Conservation (phyloP, 169 alveolate species). For the Eimeria zaria region DNA sequence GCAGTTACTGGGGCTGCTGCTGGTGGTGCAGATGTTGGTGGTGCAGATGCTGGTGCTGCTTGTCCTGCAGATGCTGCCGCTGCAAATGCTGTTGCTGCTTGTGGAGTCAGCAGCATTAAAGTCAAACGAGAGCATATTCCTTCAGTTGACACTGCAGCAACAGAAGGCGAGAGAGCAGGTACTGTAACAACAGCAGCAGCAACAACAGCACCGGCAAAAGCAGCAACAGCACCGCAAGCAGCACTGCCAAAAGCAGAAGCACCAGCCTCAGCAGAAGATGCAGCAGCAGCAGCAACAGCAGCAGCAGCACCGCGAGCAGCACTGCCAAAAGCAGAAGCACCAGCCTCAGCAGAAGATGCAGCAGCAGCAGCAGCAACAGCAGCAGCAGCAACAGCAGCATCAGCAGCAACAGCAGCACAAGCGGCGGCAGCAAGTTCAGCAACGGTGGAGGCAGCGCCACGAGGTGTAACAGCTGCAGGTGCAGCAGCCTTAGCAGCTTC, state of each 20-base stretch:
- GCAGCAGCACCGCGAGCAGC: neutral
- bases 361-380: neutral
- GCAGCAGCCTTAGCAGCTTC: neutral
- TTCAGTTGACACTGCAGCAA: neutral
- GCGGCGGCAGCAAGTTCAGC: conserved; percentile 17
- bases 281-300: conserved; percentile 1
- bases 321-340: neutral
- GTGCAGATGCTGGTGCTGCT: neutral
- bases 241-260: neutral
- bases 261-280: neutral
- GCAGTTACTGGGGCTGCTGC: neutral
- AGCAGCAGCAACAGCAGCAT: neutral
- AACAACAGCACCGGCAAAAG: neutral
- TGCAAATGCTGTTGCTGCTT: neutral
- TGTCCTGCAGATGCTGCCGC: neutral
- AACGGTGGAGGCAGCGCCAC: neutral
- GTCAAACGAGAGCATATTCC: neutral
- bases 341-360: neutral
- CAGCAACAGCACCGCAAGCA: neutral
- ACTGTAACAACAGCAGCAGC: neutral
- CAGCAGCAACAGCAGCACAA: conserved; percentile 37
- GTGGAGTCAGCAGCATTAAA: neutral
- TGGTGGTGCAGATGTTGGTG: neutral
- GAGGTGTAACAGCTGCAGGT: neutral
- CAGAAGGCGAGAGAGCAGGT: no score